These are phyloP conservation scores for Flaveria robusta DNA, from an alignment of 129 eudicot genomes.

Conservation along the genomic window DNA sequence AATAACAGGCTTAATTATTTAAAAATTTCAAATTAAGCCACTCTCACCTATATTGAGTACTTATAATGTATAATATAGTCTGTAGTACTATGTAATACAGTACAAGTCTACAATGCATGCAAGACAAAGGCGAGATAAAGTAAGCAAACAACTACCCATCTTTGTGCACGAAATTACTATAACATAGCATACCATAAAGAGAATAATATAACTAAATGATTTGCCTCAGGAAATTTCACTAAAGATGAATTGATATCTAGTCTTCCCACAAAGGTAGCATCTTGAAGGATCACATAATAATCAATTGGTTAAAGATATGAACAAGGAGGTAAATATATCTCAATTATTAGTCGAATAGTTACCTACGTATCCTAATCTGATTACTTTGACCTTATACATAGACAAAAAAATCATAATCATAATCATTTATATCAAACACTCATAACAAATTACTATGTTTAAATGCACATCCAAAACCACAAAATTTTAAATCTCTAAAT, in stretches of 20 bases:
- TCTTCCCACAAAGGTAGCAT: background rate
- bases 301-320: background rate
- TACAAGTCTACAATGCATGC: background rate
- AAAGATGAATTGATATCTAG: background rate
- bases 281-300: background rate
- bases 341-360: background rate
- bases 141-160: background rate
- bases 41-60: background rate
- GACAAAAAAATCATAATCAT: background rate
- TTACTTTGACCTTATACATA: background rate
- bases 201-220: background rate
- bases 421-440: background rate
- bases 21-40: background rate
- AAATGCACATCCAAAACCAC: background rate
- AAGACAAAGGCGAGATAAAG: background rate
- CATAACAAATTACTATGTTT: background rate
- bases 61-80: background rate
- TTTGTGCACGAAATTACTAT: background rate
- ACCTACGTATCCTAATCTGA: background rate
- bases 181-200: slow-evolving; percentile 5
- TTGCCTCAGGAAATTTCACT: background rate
- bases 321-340: background rate
- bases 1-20: slow-evolving; percentile 11
- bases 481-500: background rate
- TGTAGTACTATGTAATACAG: background rate